A percentile compares a stretch with the other conserved stretches of the same genome.
phyloP scores from a whole-genome alignment of 208 protist species.

The Kentomonas sorsogonicus region DNA sequence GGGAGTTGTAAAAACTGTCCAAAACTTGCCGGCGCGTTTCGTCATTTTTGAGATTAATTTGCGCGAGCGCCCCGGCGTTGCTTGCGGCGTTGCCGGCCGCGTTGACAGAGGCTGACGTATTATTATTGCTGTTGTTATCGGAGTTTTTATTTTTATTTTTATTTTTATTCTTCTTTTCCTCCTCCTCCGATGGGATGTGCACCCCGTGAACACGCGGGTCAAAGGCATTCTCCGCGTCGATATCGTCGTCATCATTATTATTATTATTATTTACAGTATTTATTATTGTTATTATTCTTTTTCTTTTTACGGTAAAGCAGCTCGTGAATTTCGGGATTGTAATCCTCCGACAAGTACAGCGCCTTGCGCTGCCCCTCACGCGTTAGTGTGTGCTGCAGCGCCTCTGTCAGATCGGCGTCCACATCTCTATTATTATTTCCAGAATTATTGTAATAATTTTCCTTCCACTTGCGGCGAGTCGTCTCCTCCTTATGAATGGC shows the following conservation, averaged over 20 bases:
- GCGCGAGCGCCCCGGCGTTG: too few species aligned
- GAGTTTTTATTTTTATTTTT: background rate
- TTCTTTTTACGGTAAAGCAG: constrained; percentile 30
- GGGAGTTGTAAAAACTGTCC: too few species aligned
- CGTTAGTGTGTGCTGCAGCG: constrained; percentile 36
- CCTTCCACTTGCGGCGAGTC: background rate
- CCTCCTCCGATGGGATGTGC: background rate
- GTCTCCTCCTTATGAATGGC: constrained; percentile 49
- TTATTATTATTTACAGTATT: background rate
- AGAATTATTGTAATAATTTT: background rate
- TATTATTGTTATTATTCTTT: constrained; percentile 9
- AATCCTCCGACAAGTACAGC: constrained; percentile 22
- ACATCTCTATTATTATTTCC: background rate
- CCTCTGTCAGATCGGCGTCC: constrained; percentile 12
- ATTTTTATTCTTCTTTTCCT: background rate
- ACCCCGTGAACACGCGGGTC: background rate
- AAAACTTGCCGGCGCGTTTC: too few species aligned
- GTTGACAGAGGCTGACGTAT: too few species aligned
- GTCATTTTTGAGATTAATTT: too few species aligned
- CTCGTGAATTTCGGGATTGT: constrained; percentile 43
- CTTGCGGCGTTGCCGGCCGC: too few species aligned
- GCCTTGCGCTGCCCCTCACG: constrained; percentile 27
- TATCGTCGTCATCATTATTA: background rate
- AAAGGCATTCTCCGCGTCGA: background rate
- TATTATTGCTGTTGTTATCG: background rate